Base-by-base conservation (phyloP, 164 flowering plant genomes). In the Macadamia tetraphylla region DNA sequence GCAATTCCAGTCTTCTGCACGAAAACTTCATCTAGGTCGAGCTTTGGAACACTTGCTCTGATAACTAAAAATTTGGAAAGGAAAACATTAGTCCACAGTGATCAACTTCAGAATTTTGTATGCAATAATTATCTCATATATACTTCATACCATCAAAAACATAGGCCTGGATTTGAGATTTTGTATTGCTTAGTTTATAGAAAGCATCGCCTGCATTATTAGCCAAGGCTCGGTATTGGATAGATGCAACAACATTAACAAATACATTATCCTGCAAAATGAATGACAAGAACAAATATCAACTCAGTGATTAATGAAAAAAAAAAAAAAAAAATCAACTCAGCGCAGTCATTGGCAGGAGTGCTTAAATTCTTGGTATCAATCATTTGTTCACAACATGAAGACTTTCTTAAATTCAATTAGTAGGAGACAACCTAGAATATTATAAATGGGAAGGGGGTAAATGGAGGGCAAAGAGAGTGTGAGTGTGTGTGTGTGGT, bases 241-340 rank as follows among this genome's bases (percentile, higher is more conserved):
- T 60, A 2, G 94, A 88, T 57, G 93, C 93, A 59, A 87, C 93
- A 4, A 90, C 90, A 70, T 82, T 88, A 59, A 90, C 93, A 79
- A 90, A 90, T 0, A 90, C 93, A 74, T 90, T 90, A 70, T 88
- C 96, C 96, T 90, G 81, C 73, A 75, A 6, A 76, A 71, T 9
- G 57, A 56, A 67, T 40, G 12, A 64, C 14, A 29, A 30, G 15
- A 51, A 62, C 18, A 29, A 49, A 43, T 14, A 53, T 4, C 57
- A 53, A 53, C 17, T 10, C 14, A 8, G 44, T 60, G 65, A 35
- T 11, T 23, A 62, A 62, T 13, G 29, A 32, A 13, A 61, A 8
- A 15, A 61, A 23, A 23, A 23, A 23, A 23, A 23, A 23, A 23
- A 23, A 23, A 23, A 23, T 23, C 23, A 23, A 23, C 17, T 10